Base-by-base conservation (phyloP, 352 stramenopile species). In the Peronospora belbahrii region DNA sequence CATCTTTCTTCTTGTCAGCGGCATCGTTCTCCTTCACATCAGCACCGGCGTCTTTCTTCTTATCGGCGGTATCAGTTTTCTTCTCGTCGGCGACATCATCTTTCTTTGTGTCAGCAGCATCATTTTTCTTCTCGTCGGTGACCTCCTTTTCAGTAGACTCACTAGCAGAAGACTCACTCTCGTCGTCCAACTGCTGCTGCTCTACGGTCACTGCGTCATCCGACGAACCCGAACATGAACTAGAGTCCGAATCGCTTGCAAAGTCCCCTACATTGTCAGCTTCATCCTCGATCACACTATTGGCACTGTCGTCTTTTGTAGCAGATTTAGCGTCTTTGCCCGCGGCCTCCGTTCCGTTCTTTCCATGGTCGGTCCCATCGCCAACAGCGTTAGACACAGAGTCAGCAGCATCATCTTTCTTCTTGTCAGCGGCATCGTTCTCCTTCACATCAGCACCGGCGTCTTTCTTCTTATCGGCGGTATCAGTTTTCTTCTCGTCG, bases 171-270 rank as follows among this genome's bases (percentile, higher is more conserved):
- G 42, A 48, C 22, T 65, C 48, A 17, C 40, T 54, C 32, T 70
- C 43, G 4, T 68, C 50, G n/a, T 39, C 57, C 30, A 59, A 34
- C 36, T 70, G 30, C 36, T 70, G 24, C 17, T 56, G 56, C 17
- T 54, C 30, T 32, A 62, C 46, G 18, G 24, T 65, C 41, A 55
- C 46, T 3, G 51, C 42, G 15, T 52, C 55, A 24, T 30, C 22
- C 7, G 58, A 17, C n/a, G 49, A 63, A 0, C 47, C 51, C 2
- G 56, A 65, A 10, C 48, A 49, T 2, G 58, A n/a, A n/a, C n/a
- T n/a, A n/a, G n/a, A n/a, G n/a, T n/a, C n/a, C n/a, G n/a, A n/a
- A n/a, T n/a, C n/a, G n/a, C n/a, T n/a, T n/a, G n/a, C n/a, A n/a
- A n/a, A n/a, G n/a, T n/a, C n/a, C n/a, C n/a, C n/a, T 63, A 56